Percentiles rank a stretch among this genome's conserved stretches.
Conservation (phyloP, 2,329 filamentous ascomycete species). For the Fusarium proliferatum region DNA sequence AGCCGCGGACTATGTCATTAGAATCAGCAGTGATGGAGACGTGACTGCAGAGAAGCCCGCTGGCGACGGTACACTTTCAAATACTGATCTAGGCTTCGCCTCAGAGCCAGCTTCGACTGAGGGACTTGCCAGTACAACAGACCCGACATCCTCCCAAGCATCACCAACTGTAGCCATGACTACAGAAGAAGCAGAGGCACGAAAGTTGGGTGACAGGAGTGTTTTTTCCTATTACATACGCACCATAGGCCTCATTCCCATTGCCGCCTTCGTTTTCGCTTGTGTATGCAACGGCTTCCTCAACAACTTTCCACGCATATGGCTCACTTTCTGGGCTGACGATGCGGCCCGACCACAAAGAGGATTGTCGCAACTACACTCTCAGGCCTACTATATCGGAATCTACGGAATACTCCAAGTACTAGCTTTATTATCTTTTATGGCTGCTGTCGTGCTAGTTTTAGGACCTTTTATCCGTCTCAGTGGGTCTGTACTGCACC, state of each 20-base stretch:
- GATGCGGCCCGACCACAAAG: slow-evolving; percentile 31
- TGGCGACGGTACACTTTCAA: background rate
- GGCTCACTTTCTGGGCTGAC: slow-evolving; percentile 55
- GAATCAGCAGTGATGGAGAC: background rate
- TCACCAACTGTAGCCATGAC: background rate
- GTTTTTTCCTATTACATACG: background rate
- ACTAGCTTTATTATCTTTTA: slow-evolving; percentile 32
- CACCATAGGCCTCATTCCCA: background rate
- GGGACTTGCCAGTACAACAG: no score
- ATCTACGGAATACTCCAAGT: slow-evolving; percentile 44
- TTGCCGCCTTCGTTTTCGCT: slow-evolving; percentile 33
- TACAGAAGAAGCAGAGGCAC: background rate
- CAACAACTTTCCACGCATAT: slow-evolving; percentile 49
- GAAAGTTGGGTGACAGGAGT: background rate
- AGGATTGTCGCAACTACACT: background rate
- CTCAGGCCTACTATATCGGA: slow-evolving; percentile 45
- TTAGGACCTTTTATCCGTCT: slow-evolving; percentile 43
- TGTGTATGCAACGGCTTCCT: slow-evolving; percentile 43
- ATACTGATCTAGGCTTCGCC: background rate
- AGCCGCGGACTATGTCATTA: background rate
- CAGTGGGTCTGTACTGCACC: slow-evolving; percentile 49
- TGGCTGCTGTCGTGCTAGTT: slow-evolving; percentile 7
- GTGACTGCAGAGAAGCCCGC: background rate
- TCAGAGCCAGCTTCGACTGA: background rate
- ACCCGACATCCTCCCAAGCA: fast-evolving